Evolutionary conservation across 23 red algal species (phyloP).

Genomic region (Chondrus crispus): DNA sequence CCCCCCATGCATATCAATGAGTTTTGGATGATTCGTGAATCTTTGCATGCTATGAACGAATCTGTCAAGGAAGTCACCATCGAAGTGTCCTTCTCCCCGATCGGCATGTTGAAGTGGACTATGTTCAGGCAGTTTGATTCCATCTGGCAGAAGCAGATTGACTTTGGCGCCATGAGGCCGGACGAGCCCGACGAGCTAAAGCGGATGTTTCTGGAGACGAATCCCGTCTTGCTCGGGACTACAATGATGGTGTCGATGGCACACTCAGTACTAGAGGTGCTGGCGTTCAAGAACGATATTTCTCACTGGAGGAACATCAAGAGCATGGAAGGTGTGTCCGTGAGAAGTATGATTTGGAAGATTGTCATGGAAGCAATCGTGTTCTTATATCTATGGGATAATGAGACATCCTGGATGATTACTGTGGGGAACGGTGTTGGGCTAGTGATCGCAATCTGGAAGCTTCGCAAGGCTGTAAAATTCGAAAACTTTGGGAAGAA

Average conservation of each 20-base stretch:
- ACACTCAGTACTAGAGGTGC: conserved; percentile 79
- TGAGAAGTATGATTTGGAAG: conserved; percentile 92
- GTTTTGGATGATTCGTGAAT: conserved; percentile 68
- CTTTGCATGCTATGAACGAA: conserved; percentile 46
- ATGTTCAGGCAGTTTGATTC: conserved; percentile 68
- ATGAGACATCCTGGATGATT: conserved; percentile 96
- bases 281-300: conserved; percentile 94
- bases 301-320: conserved; percentile 85
- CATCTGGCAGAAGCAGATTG: conserved; percentile 66
- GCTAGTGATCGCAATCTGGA: conserved; percentile 79
- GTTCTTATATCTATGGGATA: conserved; percentile 88
- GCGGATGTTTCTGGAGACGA: conserved; percentile 84
- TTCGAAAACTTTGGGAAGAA: conserved; percentile 76
- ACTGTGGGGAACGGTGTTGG: conserved; percentile 63
- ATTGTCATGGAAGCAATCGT: conserved; percentile 91
- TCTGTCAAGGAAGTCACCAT: conserved; percentile 53
- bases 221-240: conserved; percentile 71
- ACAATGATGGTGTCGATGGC: conserved; percentile 76
- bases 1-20: conserved; percentile 74
- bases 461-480: conserved; percentile 84
- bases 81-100: conserved; percentile 45
- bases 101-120: conserved; percentile 40
- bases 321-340: conserved; percentile 85
- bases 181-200: conserved; percentile 80
- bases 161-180: conserved; percentile 31